phyloP scores from a whole-genome alignment of 2,329 filamentous ascomycete species.

The Harringtonia aguacate region DNA sequence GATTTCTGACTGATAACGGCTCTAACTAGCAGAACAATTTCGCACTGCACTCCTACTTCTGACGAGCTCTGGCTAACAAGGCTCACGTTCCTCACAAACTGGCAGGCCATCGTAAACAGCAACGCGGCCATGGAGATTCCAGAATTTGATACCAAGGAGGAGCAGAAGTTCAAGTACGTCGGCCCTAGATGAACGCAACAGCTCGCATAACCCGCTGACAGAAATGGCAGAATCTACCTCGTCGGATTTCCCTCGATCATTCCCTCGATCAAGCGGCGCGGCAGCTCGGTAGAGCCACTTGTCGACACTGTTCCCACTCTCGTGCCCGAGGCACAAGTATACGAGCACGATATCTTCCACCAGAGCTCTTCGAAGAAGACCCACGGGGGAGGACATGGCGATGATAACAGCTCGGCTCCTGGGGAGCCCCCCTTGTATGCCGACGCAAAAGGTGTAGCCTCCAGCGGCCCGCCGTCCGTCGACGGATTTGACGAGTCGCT shows the following conservation, averaged over 20 bases:
- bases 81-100: too few relatives aligned
- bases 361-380: neutral
- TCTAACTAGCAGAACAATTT: too few relatives aligned
- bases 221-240: neutral
- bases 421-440: neutral
- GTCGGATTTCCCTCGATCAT: neutral
- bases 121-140: neutral
- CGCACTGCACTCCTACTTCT: too few relatives aligned
- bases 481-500: neutral
- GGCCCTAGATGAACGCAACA: too few relatives aligned
- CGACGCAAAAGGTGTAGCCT: neutral
- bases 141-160: neutral
- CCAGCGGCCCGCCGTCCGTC: neutral
- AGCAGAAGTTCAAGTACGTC: neutral
- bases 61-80: too few relatives aligned
- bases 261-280: neutral
- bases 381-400: neutral
- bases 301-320: neutral
- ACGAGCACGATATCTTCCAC: neutral
- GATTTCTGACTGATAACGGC: too few relatives aligned
- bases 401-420: too few relatives aligned
- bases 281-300: neutral
- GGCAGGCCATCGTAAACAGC: too few relatives aligned
- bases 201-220: too few relatives aligned
- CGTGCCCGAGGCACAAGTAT: neutral